Evolutionary conservation across 805 yeast genomes (phyloP).

Genomic region (Candida dendrica): DNA sequence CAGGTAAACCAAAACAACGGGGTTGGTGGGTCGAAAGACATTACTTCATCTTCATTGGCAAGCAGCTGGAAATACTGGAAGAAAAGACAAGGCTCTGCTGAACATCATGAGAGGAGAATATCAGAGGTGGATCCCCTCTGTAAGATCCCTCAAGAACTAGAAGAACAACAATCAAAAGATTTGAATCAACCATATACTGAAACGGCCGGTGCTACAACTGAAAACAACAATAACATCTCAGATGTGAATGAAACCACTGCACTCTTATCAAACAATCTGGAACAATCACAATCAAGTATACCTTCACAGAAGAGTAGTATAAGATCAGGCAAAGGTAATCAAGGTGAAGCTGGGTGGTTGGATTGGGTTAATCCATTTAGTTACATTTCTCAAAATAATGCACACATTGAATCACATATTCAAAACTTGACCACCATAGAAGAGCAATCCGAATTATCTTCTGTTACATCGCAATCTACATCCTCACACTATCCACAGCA

Average conservation of each 20-base stretch:
- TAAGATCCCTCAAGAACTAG: background rate
- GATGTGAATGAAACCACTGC: background rate
- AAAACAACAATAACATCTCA: background rate
- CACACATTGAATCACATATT: background rate
- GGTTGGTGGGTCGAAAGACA: too few species aligned
- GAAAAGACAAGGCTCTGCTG: constrained; percentile 16
- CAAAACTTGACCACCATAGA: background rate
- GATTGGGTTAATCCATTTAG: constrained; percentile 4
- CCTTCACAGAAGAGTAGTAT: background rate
- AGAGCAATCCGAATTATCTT: background rate
- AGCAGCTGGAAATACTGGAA: constrained; percentile 18
- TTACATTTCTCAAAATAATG: constrained; percentile 1
- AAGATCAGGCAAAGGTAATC: background rate
- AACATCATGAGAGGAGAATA: constrained; percentile 6
- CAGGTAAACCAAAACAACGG: background rate
- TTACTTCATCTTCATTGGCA: constrained; percentile 3
- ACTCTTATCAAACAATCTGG: background rate
- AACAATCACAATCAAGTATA: background rate
- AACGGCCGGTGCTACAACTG: background rate
- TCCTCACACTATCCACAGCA: constrained; percentile 3
- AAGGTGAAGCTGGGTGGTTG: background rate
- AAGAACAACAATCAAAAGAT: background rate
- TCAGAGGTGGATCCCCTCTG: constrained; percentile 14
- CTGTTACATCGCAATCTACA: background rate
- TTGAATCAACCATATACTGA: too few species aligned